These are phyloP conservation scores for Aspergillus nidulans DNA, from an alignment of 495 filamentous ascomycete species.

Conservation along the genomic window DNA sequence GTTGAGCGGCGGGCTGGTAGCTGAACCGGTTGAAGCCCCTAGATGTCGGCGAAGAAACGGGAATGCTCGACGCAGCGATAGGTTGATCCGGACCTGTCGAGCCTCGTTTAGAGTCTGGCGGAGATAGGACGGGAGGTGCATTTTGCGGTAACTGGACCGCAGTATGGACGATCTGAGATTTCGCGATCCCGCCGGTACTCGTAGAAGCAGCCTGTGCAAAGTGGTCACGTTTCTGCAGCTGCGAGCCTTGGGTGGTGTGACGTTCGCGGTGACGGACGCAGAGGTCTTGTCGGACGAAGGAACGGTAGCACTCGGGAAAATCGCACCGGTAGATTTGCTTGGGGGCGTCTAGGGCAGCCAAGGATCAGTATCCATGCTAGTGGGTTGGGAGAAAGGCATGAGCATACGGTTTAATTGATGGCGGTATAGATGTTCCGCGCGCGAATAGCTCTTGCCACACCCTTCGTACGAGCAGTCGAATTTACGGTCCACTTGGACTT, in stretches of 20 bases:
- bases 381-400: neutral
- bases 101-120: slow-evolving; percentile 5
- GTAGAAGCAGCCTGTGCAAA: slow-evolving; percentile 31
- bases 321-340: slow-evolving; percentile 97
- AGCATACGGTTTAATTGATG: slow-evolving; percentile 92
- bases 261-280: slow-evolving; percentile 91
- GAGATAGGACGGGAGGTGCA: slow-evolving; percentile 6
- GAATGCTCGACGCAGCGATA: neutral
- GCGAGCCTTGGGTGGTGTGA: slow-evolving; percentile 93
- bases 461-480: slow-evolving; percentile 87
- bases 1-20: slow-evolving; percentile 19
- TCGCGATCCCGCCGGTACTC: slow-evolving; percentile 10
- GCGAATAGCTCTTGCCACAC: slow-evolving; percentile 93
- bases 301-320: slow-evolving; percentile 83
- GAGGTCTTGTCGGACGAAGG: slow-evolving; percentile 92
- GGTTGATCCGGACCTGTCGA: slow-evolving; percentile 12
- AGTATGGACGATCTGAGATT: slow-evolving; percentile 14
- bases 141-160: slow-evolving; percentile 7
- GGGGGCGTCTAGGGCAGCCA: slow-evolving; percentile 54
- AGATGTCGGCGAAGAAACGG: slow-evolving; percentile 13
- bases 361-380: slow-evolving; percentile 13
- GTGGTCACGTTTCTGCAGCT: slow-evolving; percentile 82
- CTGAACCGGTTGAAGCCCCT: slow-evolving; percentile 15
- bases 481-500: slow-evolving; percentile 81
- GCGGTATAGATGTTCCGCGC: slow-evolving; percentile 93